phyloP scores from a whole-genome alignment of 1,284 basidiomycete genomes.

The Microbotryum scabiosae region DNA sequence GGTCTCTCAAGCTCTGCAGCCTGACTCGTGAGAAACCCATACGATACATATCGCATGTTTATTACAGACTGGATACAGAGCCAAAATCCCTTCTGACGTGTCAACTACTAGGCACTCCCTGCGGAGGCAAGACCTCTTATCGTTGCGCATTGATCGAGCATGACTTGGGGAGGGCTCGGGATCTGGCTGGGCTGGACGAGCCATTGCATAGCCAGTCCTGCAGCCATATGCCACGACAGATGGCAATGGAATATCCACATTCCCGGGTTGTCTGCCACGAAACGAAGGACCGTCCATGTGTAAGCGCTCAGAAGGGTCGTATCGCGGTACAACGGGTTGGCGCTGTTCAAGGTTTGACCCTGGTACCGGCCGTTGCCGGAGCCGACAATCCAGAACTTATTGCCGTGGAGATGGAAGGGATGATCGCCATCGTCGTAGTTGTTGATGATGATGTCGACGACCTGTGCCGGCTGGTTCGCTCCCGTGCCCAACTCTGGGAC shows the following conservation, averaged over 20 bases:
- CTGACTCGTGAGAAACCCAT: too few species aligned
- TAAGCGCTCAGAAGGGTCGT: constrained; percentile 41
- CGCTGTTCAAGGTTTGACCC: constrained; percentile 35
- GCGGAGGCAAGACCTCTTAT: too few species aligned
- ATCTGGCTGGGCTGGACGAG: too few species aligned
- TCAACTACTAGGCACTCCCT: too few species aligned
- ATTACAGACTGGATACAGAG: too few species aligned
- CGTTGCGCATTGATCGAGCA: too few species aligned
- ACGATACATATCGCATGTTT: too few species aligned
- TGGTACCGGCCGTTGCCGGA: constrained; percentile 37
- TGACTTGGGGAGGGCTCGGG: too few species aligned
- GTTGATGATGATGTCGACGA: constrained; percentile 36
- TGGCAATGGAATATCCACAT: constrained; percentile 11
- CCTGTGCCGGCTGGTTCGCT: constrained; percentile 6
- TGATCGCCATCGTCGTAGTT: constrained; percentile 45
- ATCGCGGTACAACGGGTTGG: constrained; percentile 33
- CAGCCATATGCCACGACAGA: constrained; percentile 41
- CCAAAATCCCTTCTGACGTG: too few species aligned
- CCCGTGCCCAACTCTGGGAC: constrained; percentile 14
- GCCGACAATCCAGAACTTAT: constrained; percentile 44
- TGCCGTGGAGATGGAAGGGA: constrained; percentile 45
- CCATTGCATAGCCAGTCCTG: constrained; percentile 41
- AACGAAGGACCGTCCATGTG: constrained; percentile 39
- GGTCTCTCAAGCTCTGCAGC: too few species aligned
- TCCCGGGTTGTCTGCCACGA: constrained; percentile 40